Evolutionary conservation across 495 filamentous ascomycete genomes (phyloP), one percentile per base, ranked within the genome.

Genomic region (Halenospora varia): DNA sequence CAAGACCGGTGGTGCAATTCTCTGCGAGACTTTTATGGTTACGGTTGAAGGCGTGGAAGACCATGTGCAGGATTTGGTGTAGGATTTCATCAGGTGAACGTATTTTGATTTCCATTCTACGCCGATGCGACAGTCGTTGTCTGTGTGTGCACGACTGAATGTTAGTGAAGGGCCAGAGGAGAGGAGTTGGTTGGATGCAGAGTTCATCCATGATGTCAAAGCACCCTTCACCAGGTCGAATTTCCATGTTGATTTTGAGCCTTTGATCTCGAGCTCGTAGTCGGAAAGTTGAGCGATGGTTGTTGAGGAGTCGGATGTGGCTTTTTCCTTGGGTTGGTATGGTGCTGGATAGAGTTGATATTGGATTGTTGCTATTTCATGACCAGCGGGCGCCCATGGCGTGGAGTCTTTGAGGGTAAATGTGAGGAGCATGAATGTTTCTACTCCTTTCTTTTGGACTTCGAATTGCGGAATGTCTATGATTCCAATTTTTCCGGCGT

Each of bases 111-210:
- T 70, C 76, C 77, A 77, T 52, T 72, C 64, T 29, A 63, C 57
- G n/a, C 69, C 72, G 29, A 66, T 67, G 0, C 75, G 68, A 10
- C 70, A 68, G 50, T 88, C 85, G 62, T 87, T 88, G 65, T 86
- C 77, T 0, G 84, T 87, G n/a, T 77, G 82, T 0, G 78, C 69
- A 26, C 78, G 74, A 65, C 79, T 77, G 58, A 81, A 71, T 45
- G 68, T 68, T n/a, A 81, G 68, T 10, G 57, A 22, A 9, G 78
- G 63, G 0, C 63, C 51, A 11, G 35, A 49, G 9, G 56, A 49
- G 22, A 62, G 19, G 26, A 68, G 60, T 35, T 60, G 56, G 42
- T 55, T 61, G 9, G 45, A 40, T n/a, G n/a, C n/a, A 47, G 62
- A 66, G 6, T 71, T 64, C 11, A 59, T 66, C 63, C 75, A 70